phyloP scores from a whole-genome alignment of 208 protist genomes.

The Strigomonas culicis region DNA sequence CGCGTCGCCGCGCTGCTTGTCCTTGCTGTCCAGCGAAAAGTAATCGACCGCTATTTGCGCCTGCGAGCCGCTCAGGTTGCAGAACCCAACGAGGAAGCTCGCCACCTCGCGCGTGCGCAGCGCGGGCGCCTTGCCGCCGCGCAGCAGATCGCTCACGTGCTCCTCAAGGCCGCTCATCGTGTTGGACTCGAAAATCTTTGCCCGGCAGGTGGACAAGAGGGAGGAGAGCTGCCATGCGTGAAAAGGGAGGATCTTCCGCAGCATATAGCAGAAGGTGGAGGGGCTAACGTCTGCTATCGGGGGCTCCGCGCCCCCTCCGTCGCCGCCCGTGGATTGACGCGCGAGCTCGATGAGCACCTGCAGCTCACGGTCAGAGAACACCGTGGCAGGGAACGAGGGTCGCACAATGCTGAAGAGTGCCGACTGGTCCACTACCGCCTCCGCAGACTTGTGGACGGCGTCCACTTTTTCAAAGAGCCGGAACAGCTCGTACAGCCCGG shows the following conservation, averaged over 20 bases:
- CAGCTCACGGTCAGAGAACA: constrained; percentile 49
- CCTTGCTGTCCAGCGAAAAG: constrained; percentile 11
- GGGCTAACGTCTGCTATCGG: constrained; percentile 14
- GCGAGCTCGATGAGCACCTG: constrained; percentile 42
- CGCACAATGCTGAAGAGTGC: constrained; percentile 18
- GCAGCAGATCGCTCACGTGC: constrained; percentile 27
- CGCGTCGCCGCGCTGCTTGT: constrained; percentile 4
- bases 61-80: constrained; percentile 46
- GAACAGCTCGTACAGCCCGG: not conserved
- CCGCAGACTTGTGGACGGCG: constrained; percentile 14
- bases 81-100: constrained; percentile 22
- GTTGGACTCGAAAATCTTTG: constrained; percentile 17
- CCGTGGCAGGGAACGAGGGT: constrained; percentile 39
- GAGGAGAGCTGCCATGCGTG: constrained; percentile 20
- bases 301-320: constrained; percentile 3
- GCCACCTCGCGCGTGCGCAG: constrained; percentile 21
- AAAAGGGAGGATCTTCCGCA: constrained; percentile 29
- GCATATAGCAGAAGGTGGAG: constrained; percentile 15
- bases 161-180: constrained; percentile 37
- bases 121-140: constrained; percentile 16
- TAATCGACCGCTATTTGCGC: constrained; percentile 36
- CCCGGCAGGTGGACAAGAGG: constrained; percentile 12
- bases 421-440: constrained; percentile 10
- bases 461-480: constrained; percentile 27
- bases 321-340: constrained; percentile 21